Evolutionary conservation across 1,284 basidiomycete genomes (phyloP), one percentile per base, ranked within the genome.

Genomic region (Trametes sp.): DNA sequence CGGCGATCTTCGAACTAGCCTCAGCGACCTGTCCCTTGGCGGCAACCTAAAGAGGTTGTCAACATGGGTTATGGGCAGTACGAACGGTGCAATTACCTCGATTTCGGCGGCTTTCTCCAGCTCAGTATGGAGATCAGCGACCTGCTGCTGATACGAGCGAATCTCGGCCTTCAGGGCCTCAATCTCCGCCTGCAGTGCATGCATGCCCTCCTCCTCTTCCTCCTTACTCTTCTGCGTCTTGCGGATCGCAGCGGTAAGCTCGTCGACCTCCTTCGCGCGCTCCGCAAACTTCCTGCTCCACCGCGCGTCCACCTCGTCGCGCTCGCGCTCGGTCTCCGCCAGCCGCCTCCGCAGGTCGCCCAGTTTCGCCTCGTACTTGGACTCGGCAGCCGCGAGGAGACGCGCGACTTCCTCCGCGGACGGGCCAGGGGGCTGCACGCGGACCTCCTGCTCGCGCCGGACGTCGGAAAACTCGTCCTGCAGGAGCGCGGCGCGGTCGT

Each of bases 241-340:
- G 66, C 85, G 85, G 44, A 95, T 73, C 44, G 83, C 73, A 31
- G 77, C 77, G 66, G 88, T 86, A 66, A 97, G 73, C 42, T 87
- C 83, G 62, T 97, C 95, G 21, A 90, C 81, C 73, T 96, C 95
- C 63, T 83, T 84, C 26, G 86, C 81, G 72, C 93, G 91, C 68
- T 92, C 90, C 35, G 84, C 83, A 41, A 95, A 77, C 70, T 90
- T 95, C 62, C 83, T 82, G 70, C 90, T 92, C 92, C 94, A 95
- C 66, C 93, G 90, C 41, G 90, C 88, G 69, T 98, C 95, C 31
- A 85, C 85, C 61, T 94, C 93, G 57, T 83, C 87, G 31, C 92
- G 82, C 72, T 95, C 94, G 69, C 83, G 85, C 75, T 95, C 93
- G 24, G 85, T 73, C 21, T 78, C 78, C 11, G 76, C 69, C 21